Evolutionary conservation across 768 basidiomycete species (phyloP).

Genomic region (Dentipellis sp.): DNA sequence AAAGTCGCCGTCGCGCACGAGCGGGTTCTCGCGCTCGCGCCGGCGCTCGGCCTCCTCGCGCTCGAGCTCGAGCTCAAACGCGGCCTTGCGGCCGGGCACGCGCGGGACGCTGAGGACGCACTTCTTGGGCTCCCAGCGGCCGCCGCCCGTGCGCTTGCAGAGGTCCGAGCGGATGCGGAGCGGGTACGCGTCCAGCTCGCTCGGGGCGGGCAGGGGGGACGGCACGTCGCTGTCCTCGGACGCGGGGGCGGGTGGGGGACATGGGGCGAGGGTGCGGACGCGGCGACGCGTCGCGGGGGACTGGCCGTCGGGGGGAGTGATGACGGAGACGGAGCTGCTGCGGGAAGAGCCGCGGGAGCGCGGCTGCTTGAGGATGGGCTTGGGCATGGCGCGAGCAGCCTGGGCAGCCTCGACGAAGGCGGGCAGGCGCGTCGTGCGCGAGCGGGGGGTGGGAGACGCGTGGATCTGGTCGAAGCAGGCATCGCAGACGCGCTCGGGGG

Average conservation of each 20-base stretch:
- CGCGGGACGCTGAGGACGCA: slow-evolving; percentile 35
- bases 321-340: slow-evolving; percentile 24
- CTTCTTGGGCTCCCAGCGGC: slow-evolving; percentile 66
- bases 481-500: slow-evolving; percentile 59
- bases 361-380: not conserved
- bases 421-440: slow-evolving; percentile 26
- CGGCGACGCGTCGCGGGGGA: slow-evolving; percentile 17
- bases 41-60: slow-evolving; percentile 48
- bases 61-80: slow-evolving; percentile 64
- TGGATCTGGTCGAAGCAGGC: slow-evolving; percentile 72
- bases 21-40: slow-evolving; percentile 45
- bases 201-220: slow-evolving; percentile 28
- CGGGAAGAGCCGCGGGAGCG: slow-evolving; percentile 9
- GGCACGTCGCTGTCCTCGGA: slow-evolving; percentile 4
- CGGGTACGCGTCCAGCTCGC: slow-evolving; percentile 69
- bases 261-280: slow-evolving; percentile 20
- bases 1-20: slow-evolving; percentile 46
- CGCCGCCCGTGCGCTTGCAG: slow-evolving; percentile 74
- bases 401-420: slow-evolving; percentile 7
- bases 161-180: slow-evolving; percentile 54
- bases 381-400: not conserved
- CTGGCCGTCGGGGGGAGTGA: slow-evolving; percentile 11
- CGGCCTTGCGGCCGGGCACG: slow-evolving; percentile 58
- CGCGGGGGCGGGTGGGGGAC: slow-evolving; percentile 19
- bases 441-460: slow-evolving; percentile 35